Base-by-base conservation (phyloP, 805 yeast species). In the Cyberlindnera amylophila region DNA sequence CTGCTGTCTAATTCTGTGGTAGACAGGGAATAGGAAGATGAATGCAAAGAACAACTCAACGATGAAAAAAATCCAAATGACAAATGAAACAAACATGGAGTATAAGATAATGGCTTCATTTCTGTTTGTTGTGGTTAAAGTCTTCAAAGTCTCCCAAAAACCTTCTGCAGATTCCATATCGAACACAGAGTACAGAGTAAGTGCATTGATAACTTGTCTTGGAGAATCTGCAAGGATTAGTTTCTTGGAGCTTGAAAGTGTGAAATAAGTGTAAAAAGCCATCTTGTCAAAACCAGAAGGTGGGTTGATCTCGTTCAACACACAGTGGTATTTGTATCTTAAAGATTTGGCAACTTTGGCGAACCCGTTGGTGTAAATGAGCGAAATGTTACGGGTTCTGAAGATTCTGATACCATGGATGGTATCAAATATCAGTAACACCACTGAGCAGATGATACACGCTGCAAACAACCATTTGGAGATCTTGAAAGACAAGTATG, bases 181-280 rank as follows among this genome's bases (percentile, higher is more conserved):
- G 15, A 74, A 55, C 4, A 74, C 76, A 2, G 79, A 72, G 63
- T 71, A 75, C 16, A 83, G 64, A 0, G 96, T 86, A 51, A 85
- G 66, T 21, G 89, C 84, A 57, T 88, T 88, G 48, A 88, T 75
- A 1, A 86, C 81, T 63, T 88, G 96, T 63, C 96, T 77, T 18
- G 96, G 96, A 14, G 89, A 73, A 52, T 88, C 96, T 0, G 95
- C 89, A 34, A 86, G 66, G 9, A 87, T 53, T 51, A 87, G 72
- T 34, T 77, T 66, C 12, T 84, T 53, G 50, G 78, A 82, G 40
- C 77, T 75, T 52, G 83, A 81, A 40, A 83, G 65, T 37, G 85
- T 80, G 49, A 75, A 76, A 61, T 77, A 86, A 3, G 81, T 72
- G 50, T 74, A 75, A 47, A 87, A 77, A 9, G 87, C 76, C 38